Base-by-base conservation (phyloP, 345 rosid genomes). In the Populus alba region DNA sequence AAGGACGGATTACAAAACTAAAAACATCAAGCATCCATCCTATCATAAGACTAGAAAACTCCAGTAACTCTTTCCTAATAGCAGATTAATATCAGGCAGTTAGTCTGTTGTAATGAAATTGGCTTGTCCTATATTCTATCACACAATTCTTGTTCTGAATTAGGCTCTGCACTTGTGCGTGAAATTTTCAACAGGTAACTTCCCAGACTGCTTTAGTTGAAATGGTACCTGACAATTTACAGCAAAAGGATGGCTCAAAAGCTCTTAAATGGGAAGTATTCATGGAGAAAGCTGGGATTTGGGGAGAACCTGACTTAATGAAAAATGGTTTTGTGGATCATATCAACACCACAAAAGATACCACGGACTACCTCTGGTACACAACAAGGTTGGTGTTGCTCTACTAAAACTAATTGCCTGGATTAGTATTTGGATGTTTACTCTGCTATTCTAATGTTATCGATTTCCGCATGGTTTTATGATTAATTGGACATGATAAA, bases 301-400 rank as follows among this genome's bases (percentile, higher is more conserved):
- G 98, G 97, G 96, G 93, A 73, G 84, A 78, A 78, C 83, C 90
- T 47, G 94, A 91, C 85, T 89, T 91, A 69, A 85, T 83, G 27
- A 87, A 81, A 76, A 90, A 81, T 63, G 84, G 77, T 68, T 84
- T 95, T 77, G 92, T 89, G 45, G 99, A 96, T 84, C 98, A 92
- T 77, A 86, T 93, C 53, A 96, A 94, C 85, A 84, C 93, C 83
- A 94, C 99, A 57, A 86, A 85, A 82, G 94, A 94, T 82, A 83
- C 92, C 37, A 90, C 97, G 22, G 99, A 94, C 86, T 96, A 96
- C 85, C 97, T 96, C 71, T 96, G 99, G 99, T 90, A 91, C 81
- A 94, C 95, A 55, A 90, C 91, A 85, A 96, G 98, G 99, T 96
- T 80, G 74, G 90, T 86, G 41, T 62, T 77, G 47, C 73, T 73